Evolutionary conservation across 192 early-diverging fungal genomes (phyloP).

Genomic region (Thamnidium elegans): DNA sequence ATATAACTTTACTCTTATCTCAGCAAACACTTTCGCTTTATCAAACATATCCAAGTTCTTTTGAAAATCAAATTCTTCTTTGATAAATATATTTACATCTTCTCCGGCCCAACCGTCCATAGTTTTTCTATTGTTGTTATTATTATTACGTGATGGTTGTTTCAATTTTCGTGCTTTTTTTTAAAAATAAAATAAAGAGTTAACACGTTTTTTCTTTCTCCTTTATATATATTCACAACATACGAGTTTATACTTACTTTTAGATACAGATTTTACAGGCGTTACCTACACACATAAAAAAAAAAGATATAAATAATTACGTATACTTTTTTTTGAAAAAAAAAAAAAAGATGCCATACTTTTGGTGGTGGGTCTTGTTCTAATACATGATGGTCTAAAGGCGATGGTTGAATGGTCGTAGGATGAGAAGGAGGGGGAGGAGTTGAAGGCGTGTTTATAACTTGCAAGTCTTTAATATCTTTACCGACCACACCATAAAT

Average conservation of each 20-base stretch:
- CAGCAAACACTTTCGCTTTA: conserved; percentile 55
- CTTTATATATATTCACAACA: neutral
- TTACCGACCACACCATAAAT: conserved; percentile 56
- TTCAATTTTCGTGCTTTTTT: neutral
- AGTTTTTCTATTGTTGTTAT: neutral
- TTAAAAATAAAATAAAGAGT: too few relatives aligned
- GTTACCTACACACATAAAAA: neutral
- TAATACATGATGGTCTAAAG: neutral
- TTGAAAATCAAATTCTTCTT: conserved; percentile 68
- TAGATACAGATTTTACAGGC: neutral
- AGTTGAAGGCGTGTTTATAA: conserved; percentile 31
- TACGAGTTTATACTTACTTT: neutral
- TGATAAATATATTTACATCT: conserved; percentile 56
- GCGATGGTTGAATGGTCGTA: neutral
- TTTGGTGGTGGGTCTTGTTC: neutral
- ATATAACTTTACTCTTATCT: conserved; percentile 33
- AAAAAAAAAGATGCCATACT: neutral
- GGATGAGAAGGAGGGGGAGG: conserved; percentile 4
- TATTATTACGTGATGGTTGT: neutral
- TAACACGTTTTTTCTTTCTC: neutral
- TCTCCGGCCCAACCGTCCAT: conserved; percentile 57
- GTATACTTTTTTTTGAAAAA: neutral
- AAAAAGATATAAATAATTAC: neutral
- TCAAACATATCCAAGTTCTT: conserved; percentile 64
- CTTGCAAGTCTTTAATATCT: conserved; percentile 65